Percentiles rank a stretch among this genome's conserved stretches.
These are phyloP conservation scores for Eutrema heterophyllum DNA, from an alignment of 345 rosid species.

Conservation along the genomic window DNA sequence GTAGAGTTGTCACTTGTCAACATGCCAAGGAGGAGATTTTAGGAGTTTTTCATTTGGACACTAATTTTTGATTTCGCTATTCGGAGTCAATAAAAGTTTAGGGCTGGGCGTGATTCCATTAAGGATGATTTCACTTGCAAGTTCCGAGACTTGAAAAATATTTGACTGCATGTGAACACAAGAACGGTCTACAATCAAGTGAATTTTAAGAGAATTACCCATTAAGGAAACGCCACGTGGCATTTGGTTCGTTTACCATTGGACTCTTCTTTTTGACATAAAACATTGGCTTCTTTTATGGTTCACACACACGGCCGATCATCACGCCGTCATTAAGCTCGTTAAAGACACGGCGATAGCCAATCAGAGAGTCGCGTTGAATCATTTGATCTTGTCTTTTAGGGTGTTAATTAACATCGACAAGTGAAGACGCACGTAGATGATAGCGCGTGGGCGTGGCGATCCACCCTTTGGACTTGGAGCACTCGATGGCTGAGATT, in stretches of 20 bases:
- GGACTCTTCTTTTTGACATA: not conserved
- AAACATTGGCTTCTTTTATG: not conserved
- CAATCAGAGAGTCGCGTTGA: conserved; percentile 2
- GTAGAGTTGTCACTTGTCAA: not conserved
- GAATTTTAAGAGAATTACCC: not conserved
- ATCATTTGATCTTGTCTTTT: conserved; percentile 3
- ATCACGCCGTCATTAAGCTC: conserved; percentile 14
- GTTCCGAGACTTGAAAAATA: not conserved
- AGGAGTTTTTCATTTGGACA: not conserved
- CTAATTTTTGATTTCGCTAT: not conserved
- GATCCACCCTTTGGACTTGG: not conserved
- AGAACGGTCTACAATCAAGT: too few species aligned
- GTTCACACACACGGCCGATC: conserved; percentile 19
- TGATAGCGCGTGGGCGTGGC: not conserved
- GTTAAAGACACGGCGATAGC: not conserved
- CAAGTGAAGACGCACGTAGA: conserved; percentile 3
- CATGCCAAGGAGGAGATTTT: not conserved
- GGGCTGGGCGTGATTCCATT: not conserved
- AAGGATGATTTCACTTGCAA: not conserved
- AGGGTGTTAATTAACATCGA: not conserved
- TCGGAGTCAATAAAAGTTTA: not conserved
- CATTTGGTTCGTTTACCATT: not conserved
- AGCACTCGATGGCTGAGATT: conserved; percentile 6
- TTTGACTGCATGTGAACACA: too few species aligned
- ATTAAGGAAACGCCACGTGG: not conserved